Percentiles rank a stretch among this genome's conserved stretches.
These are phyloP conservation scores for Cubamyces sp. DNA, from an alignment of 768 basidiomycete species.

Conservation along the genomic window DNA sequence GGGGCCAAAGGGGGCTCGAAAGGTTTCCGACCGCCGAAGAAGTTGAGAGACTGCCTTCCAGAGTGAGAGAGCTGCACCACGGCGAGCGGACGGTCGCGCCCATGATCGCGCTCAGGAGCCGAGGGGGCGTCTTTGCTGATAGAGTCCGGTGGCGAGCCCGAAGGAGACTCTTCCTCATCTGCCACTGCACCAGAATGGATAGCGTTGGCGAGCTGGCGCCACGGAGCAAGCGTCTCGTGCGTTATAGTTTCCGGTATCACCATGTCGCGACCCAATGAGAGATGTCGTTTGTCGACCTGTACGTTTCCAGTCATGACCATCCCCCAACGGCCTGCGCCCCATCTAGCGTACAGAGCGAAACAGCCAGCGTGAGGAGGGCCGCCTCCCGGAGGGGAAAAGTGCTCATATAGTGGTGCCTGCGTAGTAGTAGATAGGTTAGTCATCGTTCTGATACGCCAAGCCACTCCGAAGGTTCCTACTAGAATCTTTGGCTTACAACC, in stretches of 20 bases:
- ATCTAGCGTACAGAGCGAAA: conserved; percentile 66
- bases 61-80: conserved; percentile 85
- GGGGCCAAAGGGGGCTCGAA: conserved; percentile 71
- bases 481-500: no score
- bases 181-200: conserved; percentile 46
- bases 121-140: conserved; percentile 4
- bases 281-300: conserved; percentile 64
- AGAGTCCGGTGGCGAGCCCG: not conserved
- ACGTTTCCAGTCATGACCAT: conserved; percentile 90
- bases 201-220: conserved; percentile 48
- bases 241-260: conserved; percentile 53
- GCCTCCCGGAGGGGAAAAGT: conserved; percentile 65
- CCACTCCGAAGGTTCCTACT: no score
- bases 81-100: conserved; percentile 44
- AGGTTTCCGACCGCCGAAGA: conserved; percentile 68
- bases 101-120: not conserved
- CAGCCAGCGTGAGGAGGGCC: conserved; percentile 75
- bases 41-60: conserved; percentile 80
- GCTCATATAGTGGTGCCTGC: conserved; percentile 92
- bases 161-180: no score
- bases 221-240: conserved; percentile 51
- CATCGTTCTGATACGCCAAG: no score
- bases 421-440: not conserved
- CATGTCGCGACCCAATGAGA: conserved; percentile 74
- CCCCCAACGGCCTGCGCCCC: conserved; percentile 82